Conservation (phyloP, 2,329 filamentous ascomycete species). For the Xylariomycetidae sp. region DNA sequence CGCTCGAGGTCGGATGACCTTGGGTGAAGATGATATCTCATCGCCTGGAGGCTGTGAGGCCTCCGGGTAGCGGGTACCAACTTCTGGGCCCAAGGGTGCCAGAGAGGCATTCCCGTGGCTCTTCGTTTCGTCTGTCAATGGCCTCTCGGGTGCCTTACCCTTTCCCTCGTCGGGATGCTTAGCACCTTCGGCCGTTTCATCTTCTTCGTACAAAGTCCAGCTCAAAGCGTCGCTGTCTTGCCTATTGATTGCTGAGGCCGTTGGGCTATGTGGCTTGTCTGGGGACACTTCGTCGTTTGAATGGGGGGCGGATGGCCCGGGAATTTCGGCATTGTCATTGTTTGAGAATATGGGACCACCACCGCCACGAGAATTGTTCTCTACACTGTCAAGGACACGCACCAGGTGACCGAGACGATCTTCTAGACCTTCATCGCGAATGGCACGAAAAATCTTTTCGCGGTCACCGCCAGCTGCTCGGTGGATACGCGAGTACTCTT, state of each 20-base stretch:
- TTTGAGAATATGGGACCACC: no score
- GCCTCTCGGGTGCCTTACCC: constrained; percentile 13
- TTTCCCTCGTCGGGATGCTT: constrained; percentile 16
- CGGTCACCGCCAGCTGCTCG: constrained; percentile 54
- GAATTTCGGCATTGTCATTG: not conserved
- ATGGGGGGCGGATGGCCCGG: not conserved
- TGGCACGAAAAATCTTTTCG: constrained; percentile 52
- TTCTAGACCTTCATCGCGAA: constrained; percentile 53
- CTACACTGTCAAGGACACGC: constrained; percentile 41
- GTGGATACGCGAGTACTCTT: constrained; percentile 48
- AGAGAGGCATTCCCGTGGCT: no score
- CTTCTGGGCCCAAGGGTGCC: no score
- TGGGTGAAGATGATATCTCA: constrained; percentile 2
- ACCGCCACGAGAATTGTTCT: no score
- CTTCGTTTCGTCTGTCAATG: no score
- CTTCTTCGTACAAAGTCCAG: constrained; percentile 23
- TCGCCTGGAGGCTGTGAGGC: no score
- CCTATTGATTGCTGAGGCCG: not conserved
- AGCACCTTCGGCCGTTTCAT: constrained; percentile 11
- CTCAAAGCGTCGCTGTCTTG: constrained; percentile 20
- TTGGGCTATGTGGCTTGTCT: no score
- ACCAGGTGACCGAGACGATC: constrained; percentile 56
- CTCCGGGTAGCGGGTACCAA: no score
- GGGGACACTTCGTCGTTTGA: constrained; percentile 4
- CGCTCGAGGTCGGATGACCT: constrained; percentile 40